Evolutionary conservation across 345 rosid species (phyloP), one percentile per base, ranked within the genome.

Genomic region (Bretschneidera sinensis): DNA sequence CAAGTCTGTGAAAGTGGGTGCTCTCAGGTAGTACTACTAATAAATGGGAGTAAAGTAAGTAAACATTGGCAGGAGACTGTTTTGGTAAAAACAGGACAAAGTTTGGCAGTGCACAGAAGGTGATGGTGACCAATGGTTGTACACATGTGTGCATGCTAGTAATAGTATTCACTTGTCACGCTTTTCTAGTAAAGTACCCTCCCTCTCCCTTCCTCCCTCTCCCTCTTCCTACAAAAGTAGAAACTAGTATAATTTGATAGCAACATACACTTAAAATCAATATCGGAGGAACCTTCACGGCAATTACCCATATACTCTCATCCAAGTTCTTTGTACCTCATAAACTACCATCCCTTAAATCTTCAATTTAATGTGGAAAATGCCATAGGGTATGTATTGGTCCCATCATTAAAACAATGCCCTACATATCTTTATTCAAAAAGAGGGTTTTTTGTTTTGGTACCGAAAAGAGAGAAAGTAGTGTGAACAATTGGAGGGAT

Each of bases 201-300:
- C n/a, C n/a, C n/a, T n/a, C n/a, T n/a, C n/a, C n/a, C n/a, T n/a
- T n/a, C n/a, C n/a, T n/a, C n/a, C n/a, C n/a, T n/a, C n/a, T n/a
- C n/a, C 33, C 45, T 61, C 21, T 16, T 1, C n/a, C 33, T n/a
- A n/a, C 3, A 24, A 21, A 67, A 39, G 31, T 6, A 57, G 24
- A 31, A n/a, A 54, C n/a, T 33, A 8, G 33, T 2, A 28, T 28
- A 0, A 9, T 17, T 45, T 52, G 61, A 69, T 48, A 17, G 59
- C 22, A 8, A 47, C 21, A 17, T 20, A 9, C 64, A 48, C 5
- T n/a, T n/a, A n/a, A n/a, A n/a, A n/a, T n/a, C n/a, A n/a, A 45
- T 15, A 43, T 45, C 47, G 24, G 23, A 68, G 71, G 83, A 78
- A 79, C 78, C 79, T 81, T 81, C 86, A 64, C 53, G 24, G 86